Base-by-base conservation (phyloP, 2,329 filamentous ascomycete genomes). In the Talaromyces rugulosus region DNA sequence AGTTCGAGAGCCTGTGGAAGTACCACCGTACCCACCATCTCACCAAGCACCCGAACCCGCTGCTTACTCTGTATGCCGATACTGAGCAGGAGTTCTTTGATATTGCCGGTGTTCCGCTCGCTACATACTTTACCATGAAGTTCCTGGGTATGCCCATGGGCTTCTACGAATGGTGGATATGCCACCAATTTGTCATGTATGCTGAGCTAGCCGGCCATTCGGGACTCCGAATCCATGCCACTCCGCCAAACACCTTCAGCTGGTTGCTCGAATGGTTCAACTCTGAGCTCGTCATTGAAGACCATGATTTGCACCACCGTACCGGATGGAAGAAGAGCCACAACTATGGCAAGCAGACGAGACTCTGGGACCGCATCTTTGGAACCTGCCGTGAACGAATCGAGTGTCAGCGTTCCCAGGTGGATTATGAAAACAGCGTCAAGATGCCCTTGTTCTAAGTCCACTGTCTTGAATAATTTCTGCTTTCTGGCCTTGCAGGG, bases 101-200 rank as follows among this genome's bases (percentile, higher is more conserved):
- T 60, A 75, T 78, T 30, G 70, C 69, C n/a, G 72, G 70, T 51
- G 71, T 79, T 9, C 76, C 77, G 0, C 55, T 77, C 30, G 56
- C 76, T 44, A 70, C 76, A 1, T 78, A 70, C 63, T 66, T 64
- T 16, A 71, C 71, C 0, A 58, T 78, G 52, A 74, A 69, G 61
- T 23, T 65, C 5, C 67, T 73, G n/a, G 75, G 75, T 0, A 58
- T 78, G 2, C 76, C 75, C 2, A 74, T 80, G 71, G 75, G 74
- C 6, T 79, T 80, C 64, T 78, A 78, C 53, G 76, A 78, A 23
- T 76, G 73, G 75, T 80, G 77, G 77, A 61, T 79, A 23, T 79
- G 77, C 65, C 74, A 78, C 60, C 68, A 76, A 55, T 80, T 76
- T 57, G 67, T 79, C 52, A 69, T 76, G n/a, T 80, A 74, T 66